Base-by-base conservation (phyloP, 2,329 filamentous ascomycete genomes). In the Emericellopsis atlantica region DNA sequence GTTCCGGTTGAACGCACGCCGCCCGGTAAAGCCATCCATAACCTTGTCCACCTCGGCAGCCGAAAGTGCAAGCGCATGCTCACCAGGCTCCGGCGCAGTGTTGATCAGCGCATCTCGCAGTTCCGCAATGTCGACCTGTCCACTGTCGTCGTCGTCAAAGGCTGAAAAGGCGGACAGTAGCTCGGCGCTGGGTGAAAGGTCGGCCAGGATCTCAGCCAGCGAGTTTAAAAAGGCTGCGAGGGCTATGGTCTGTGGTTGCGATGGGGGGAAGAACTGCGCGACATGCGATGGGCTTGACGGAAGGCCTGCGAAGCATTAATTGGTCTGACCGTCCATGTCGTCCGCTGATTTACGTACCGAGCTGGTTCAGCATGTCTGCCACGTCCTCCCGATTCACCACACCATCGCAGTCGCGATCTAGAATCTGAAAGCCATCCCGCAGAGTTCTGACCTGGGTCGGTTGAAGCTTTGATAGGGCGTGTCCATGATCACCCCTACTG, bases 141-240 rank as follows among this genome's bases (percentile, higher is more conserved):
- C 92, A 52, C 84, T 92, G 57, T 98, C 92, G 47, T 94, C 88
- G 46, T 94, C 85, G 54, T 98, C 92, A 56, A 96, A 96, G 0
- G 92, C 92, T 2, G 87, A 87, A 50, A 98, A 90, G 0, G 92
- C 92, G 2, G 88, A 90, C 16, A 87, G 67, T 9, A 98, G 72
- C 56, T 98, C 92, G 14, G 78, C 73, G 18, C 79, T 76, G 0
- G 84, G 80, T 1, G 86, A 93, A 15, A 96, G 68, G 0, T 79
- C 74, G 1, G 78, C 76, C 4, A 96, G 68, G 2, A 84, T 73
- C 9, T 76, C 74, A 1, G 89, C 84, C 2, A 98, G 68, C 1
- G 80, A 81, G 54, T 87, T 90, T 18, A 98, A 72, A 56, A 94
- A 98, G 4, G 80, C 76, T 1, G 89, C 85, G 33, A 98, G 76